Conservation (phyloP, 805 yeast genomes). For the Yarrowia deformans region DNA sequence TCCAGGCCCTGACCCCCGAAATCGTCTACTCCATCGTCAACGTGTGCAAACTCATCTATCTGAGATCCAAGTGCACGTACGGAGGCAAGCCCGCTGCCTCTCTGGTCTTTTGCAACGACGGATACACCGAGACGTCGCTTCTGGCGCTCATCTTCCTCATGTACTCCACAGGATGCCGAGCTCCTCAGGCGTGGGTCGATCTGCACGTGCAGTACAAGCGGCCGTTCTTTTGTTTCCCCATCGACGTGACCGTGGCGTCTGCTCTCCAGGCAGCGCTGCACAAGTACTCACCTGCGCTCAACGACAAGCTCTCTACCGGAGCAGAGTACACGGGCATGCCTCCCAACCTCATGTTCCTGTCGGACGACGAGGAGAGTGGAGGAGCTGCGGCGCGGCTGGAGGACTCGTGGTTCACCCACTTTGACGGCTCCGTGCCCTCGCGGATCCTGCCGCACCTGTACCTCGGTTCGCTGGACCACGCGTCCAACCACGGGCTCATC, state of each 20-base stretch:
- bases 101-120: constrained; percentile 82
- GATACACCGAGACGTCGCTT: constrained; percentile 90
- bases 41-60: constrained; percentile 70
- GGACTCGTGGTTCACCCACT: constrained; percentile 47
- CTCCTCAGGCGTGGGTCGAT: constrained; percentile 70
- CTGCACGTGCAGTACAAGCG: constrained; percentile 70
- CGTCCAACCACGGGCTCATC: constrained; percentile 71
- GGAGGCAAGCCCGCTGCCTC: constrained; percentile 48
- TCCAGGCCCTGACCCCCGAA: constrained; percentile 71
- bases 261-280: constrained; percentile 70
- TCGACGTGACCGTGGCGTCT: constrained; percentile 69
- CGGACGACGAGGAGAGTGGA: constrained; percentile 14
- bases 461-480: constrained; percentile 84
- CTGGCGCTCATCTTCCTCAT: constrained; percentile 73
- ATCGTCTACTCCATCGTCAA: constrained; percentile 70
- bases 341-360: constrained; percentile 13
- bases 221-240: constrained; percentile 83
- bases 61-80: constrained; percentile 47
- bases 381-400: neutral
- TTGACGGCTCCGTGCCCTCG: constrained; percentile 81
- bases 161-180: constrained; percentile 64
- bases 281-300: constrained; percentile 61
- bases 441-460: constrained; percentile 82
- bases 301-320: constrained; percentile 43
- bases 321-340: constrained; percentile 37